Base-by-base conservation (phyloP, 1,284 basidiomycete genomes). In the Ustilago vetiveriae region DNA sequence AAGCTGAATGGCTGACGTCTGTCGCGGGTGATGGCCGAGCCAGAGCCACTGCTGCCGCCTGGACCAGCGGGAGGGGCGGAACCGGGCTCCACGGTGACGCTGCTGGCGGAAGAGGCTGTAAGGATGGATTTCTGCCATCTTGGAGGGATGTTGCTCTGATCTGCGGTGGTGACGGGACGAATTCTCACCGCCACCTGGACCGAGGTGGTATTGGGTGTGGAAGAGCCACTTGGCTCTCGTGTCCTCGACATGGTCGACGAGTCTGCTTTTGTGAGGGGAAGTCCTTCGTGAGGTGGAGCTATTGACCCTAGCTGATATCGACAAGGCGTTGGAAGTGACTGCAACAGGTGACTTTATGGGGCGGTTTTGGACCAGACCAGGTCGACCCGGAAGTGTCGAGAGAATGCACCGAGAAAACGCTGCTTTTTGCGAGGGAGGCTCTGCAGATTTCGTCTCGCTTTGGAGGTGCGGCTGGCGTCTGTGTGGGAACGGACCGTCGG, bases 61-160 rank as follows among this genome's bases (percentile, higher is more conserved):
- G 58, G 44, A 13, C 57, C 72, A 6, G 62, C 39, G 3, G 75
- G 64, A 10, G 74, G 62, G 10, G 69, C 53, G 1, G 58, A 63
- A 14, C 73, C 65, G 7, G 67, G 58, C 19, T 78, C 77, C 6
- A 78, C 74, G 14, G 67, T 67, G 42, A 78, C 47, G 40, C 67
- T 66, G 45, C 83, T 85, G 41, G 84, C 82, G 43, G 85, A 84
- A 10, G 84, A 76, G 13, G 86, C 81, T 23, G 86, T 82, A 82
- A 98, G 88, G 76, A 94, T 89, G 73, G 88, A 88, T 69, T 91
- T 88, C 84, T 96, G 94, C 84, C 97, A 97, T 83, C 94, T 90
- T 83, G 90, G 87, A 69, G 95, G 94, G 68, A 97, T 94, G 76
- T 72, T 78, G 56, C 86, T 85, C 55, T 90, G 86, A 85, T 95